Evolutionary conservation across 345 rosid species (phyloP).

Genomic region (Noccaea bulbosa): DNA sequence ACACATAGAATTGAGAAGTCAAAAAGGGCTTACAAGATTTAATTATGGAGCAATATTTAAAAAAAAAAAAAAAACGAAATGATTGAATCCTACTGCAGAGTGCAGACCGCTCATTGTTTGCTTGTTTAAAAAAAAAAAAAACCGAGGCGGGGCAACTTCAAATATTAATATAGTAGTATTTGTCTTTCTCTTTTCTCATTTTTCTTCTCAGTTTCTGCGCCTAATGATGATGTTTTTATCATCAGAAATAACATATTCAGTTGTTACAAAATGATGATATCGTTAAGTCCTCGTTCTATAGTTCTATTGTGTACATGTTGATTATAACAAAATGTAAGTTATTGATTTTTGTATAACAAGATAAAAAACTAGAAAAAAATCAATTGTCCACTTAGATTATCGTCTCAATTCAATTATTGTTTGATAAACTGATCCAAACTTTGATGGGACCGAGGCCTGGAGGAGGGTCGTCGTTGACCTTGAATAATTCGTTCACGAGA

Average conservation of each 20-base stretch:
- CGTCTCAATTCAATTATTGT: too few relatives aligned
- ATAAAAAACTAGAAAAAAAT: too few relatives aligned
- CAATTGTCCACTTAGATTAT: too few relatives aligned
- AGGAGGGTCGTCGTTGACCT: constrained; percentile 35
- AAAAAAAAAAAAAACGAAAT: background rate
- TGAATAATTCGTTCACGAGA: constrained; percentile 1
- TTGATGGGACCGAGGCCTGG: background rate
- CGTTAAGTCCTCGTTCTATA: background rate
- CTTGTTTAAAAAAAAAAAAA: background rate
- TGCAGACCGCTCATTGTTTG: background rate
- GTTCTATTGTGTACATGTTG: background rate
- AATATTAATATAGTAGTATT: background rate
- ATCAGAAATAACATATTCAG: background rate
- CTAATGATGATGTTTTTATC: constrained; percentile 14
- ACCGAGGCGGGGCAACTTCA: constrained; percentile 26
- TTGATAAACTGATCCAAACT: background rate
- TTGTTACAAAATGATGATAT: background rate
- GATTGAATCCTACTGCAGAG: constrained; percentile 13
- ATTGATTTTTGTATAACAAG: too few relatives aligned
- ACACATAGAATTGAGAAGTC: constrained; percentile 36
- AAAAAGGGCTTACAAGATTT: constrained; percentile 11
- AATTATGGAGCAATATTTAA: constrained; percentile 12
- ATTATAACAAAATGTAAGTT: too few relatives aligned
- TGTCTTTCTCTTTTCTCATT: too few relatives aligned
- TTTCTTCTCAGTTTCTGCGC: background rate